Percentiles rank a stretch among this genome's conserved stretches.
Evolutionary conservation across 495 filamentous ascomycete genomes (phyloP).

Genomic region (Penicillium soppii): DNA sequence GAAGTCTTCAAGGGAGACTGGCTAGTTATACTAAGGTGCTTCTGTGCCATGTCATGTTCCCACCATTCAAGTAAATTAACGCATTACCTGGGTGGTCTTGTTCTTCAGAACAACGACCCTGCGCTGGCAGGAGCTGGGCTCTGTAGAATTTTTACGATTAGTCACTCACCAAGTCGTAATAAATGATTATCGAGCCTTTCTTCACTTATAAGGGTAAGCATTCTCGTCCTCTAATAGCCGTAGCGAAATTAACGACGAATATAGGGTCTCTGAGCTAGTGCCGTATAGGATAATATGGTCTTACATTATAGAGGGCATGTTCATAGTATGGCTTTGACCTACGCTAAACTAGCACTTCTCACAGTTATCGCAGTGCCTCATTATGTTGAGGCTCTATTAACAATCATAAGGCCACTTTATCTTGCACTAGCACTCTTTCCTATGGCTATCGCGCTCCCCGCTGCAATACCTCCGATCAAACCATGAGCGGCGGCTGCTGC

Average conservation of each 20-base stretch:
- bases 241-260: too few species aligned
- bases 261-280: too few species aligned
- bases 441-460: conserved; percentile 11
- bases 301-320: too few species aligned
- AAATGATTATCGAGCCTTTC: too few species aligned
- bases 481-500: conserved; percentile 5
- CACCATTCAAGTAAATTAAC: background rate
- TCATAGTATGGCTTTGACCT: too few species aligned
- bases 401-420: conserved; percentile 9
- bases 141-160: too few species aligned
- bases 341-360: too few species aligned
- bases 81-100: background rate
- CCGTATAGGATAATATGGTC: too few species aligned
- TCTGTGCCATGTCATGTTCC: background rate
- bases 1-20: background rate
- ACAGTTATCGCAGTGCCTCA: too few species aligned
- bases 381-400: conserved; percentile 11
- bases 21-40: background rate
- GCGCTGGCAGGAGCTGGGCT: background rate
- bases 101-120: background rate
- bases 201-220: too few species aligned
- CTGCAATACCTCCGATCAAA: conserved; percentile 14
- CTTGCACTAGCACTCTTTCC: conserved; percentile 19
- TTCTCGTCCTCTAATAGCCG: too few species aligned
- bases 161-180: too few species aligned